These are phyloP conservation scores for Triticum monococcum DNA, from an alignment of 176 grass and related monocot species.

Conservation along the genomic window DNA sequence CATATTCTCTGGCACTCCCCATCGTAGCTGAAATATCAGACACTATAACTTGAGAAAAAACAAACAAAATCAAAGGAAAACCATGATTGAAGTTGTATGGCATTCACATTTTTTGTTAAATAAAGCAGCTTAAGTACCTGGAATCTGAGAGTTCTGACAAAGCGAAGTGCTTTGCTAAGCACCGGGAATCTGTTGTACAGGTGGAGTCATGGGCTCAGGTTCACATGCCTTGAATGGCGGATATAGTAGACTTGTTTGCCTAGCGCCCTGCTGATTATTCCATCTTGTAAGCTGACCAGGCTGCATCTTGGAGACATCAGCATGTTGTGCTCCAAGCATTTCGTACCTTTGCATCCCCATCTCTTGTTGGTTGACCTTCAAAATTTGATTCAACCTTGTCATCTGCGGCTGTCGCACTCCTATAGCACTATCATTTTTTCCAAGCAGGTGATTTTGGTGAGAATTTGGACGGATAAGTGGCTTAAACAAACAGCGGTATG, in stretches of 20 bases:
- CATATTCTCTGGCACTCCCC: no score
- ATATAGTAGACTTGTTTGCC: not conserved
- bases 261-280: slow-evolving; percentile 4
- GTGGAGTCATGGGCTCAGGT: not conserved
- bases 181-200: not conserved
- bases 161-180: not conserved
- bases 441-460: not conserved
- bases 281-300: not conserved
- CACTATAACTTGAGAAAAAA: not conserved
- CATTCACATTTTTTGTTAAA: not conserved
- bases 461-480: not conserved
- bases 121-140: not conserved
- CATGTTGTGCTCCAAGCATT: slow-evolving; percentile 5
- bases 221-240: not conserved
- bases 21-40: no score
- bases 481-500: not conserved
- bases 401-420: not conserved
- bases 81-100: not conserved
- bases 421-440: not conserved
- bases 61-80: not conserved
- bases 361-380: slow-evolving; percentile 7
- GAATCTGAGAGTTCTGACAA: not conserved
- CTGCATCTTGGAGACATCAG: not conserved
- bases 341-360: not conserved
- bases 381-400: not conserved